phyloP scores from a whole-genome alignment of 371 early-diverging fungal genomes.

The Homolaphlyctis polyrhiza region DNA sequence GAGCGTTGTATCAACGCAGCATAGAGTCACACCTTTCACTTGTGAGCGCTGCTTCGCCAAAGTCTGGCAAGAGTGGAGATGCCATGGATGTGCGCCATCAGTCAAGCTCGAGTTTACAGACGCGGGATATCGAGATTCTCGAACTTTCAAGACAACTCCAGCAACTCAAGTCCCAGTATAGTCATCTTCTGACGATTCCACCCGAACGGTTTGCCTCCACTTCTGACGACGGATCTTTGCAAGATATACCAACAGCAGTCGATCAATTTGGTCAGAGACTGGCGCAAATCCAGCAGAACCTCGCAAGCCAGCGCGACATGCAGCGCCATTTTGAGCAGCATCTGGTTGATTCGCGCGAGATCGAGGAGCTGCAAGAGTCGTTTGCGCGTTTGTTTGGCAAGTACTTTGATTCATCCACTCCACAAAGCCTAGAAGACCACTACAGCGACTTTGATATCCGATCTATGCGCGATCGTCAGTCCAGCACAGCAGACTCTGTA shows the following conservation, averaged over 20 bases:
- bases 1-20: not conserved
- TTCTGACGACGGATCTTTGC: too few species aligned
- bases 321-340: not conserved
- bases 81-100: too few species aligned
- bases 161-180: not conserved
- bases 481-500: too few species aligned
- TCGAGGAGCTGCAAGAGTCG: not conserved
- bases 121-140: not conserved
- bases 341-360: not conserved
- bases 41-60: not conserved
- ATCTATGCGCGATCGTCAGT: too few species aligned
- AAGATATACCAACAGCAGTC: too few species aligned
- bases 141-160: not conserved
- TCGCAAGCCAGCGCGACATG: not conserved
- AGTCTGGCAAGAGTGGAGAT: not conserved
- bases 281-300: not conserved
- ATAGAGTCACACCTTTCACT: not conserved
- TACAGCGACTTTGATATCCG: too few species aligned
- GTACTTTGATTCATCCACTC: too few species aligned
- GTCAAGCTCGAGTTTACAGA: not conserved
- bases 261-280: not conserved
- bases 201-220: too few species aligned
- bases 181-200: not conserved
- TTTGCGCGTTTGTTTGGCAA: not conserved
- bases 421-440: too few species aligned